Evolutionary conservation across 345 rosid species (phyloP), one percentile per base, ranked within the genome.

Genomic region (Eutrema japonicum): DNA sequence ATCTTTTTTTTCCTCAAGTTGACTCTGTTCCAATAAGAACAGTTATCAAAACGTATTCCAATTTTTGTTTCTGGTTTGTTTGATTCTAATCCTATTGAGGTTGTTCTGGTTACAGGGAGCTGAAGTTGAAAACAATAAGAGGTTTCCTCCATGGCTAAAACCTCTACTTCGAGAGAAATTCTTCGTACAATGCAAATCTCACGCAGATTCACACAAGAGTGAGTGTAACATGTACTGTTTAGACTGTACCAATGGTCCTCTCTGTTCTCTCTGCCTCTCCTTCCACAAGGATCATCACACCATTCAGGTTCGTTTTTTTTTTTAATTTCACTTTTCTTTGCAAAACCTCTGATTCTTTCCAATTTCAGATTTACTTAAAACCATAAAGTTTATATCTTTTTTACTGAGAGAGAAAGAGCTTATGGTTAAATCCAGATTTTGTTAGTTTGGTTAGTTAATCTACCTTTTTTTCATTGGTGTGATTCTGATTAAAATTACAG

Each of bases 141-240:
- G 78, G 58, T 91, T 91, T 92, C 99, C 99, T 3, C 84, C 80
- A 64, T 95, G 99, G 99, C 76, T 95, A 66, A 85, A 77, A 66
- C 93, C 93, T 40, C 75, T 95, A 62, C 82, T 95, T 1, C 57
- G 77, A 11, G 89, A 88, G 66, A 82, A 81, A 12, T 95, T 95
- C 89, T 95, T 95, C 64, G 96, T 79, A 77, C 98, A 95, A 76
- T 95, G 99, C 79, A 90, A 90, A 81, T 45, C 55, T 27, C 99
- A 95, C 81, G 86, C 80, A 13, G 98, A 92, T 83, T 88, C 96
- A 66, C 96, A 89, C 79, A 92, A 92, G 88, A 95, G 92, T 70
- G 99, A 95, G 59, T 92, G 99, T 75, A 95, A 95, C 66, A 92
- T 92, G 99, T 95, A 83, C 66, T 95, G 99, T 65, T 82, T 95